Conservation (phyloP, 2,329 filamentous ascomycete species). For the Ophiosphaerella narmari region DNA sequence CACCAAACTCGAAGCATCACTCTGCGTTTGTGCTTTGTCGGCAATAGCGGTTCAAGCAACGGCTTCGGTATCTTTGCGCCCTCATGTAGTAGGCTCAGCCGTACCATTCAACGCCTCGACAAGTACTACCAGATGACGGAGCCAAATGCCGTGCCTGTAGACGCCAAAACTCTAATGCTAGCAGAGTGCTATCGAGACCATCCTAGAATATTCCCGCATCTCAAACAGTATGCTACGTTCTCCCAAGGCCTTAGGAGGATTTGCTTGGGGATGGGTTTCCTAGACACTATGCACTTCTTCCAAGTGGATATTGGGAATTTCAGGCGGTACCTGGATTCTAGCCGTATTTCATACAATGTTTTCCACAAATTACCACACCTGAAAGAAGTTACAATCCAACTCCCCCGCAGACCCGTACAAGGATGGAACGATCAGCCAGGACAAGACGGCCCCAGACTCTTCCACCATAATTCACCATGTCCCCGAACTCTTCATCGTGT, state of each 20-base stretch:
- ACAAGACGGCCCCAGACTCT: constrained; percentile 17
- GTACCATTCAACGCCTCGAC: constrained; percentile 16
- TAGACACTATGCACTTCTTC: constrained; percentile 32
- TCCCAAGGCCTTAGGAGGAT: constrained; percentile 33
- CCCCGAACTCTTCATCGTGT: constrained; percentile 25
- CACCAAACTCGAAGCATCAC: constrained; percentile 28
- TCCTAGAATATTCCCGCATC: constrained; percentile 27
- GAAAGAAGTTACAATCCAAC: constrained; percentile 20
- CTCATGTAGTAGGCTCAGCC: not conserved
- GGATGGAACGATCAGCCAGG: constrained; percentile 6
- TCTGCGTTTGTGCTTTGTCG: constrained; percentile 25
- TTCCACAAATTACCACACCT: constrained; percentile 28
- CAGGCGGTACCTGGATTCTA: not conserved
- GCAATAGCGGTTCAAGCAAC: constrained; percentile 6
- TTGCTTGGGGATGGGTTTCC: constrained; percentile 22
- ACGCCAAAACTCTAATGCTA: constrained; percentile 2
- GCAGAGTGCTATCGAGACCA: constrained; percentile 17
- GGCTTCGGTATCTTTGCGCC: constrained; percentile 13
- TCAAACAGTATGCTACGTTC: constrained; percentile 29
- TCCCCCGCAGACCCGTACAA: constrained; percentile 14
- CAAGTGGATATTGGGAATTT: constrained; percentile 22
- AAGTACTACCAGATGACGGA: constrained; percentile 19
- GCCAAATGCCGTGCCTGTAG: constrained; percentile 9
- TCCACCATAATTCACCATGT: constrained; percentile 23
- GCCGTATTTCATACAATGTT: constrained; percentile 15